Evolutionary conservation across 2,329 filamentous ascomycete species (phyloP).

Genomic region (Coniosporium uncinatum): DNA sequence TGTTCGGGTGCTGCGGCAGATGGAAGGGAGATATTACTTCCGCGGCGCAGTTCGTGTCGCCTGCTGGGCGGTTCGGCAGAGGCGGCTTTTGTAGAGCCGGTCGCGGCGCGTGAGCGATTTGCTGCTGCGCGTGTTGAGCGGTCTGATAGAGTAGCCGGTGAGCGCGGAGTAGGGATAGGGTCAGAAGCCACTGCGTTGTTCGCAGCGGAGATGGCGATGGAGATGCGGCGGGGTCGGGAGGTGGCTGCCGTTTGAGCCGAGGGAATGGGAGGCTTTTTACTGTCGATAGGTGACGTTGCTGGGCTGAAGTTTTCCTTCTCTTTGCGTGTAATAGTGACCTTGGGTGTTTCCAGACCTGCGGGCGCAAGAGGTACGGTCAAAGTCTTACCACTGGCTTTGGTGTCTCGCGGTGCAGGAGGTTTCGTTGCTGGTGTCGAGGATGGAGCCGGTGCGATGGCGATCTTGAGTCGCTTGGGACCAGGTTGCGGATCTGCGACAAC

Average conservation of each 20-base stretch:
- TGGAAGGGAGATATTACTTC: slow-evolving; percentile 28
- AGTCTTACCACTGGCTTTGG: slow-evolving; percentile 14
- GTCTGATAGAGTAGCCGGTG: too few relatives aligned
- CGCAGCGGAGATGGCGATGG: background rate
- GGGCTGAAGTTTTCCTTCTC: slow-evolving; percentile 4
- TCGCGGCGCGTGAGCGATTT: slow-evolving; percentile 20
- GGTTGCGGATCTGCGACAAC: slow-evolving; percentile 9
- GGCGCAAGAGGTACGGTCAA: slow-evolving; percentile 36
- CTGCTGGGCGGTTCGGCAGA: slow-evolving; percentile 38
- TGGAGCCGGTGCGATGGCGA: slow-evolving; percentile 10
- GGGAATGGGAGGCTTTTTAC: slow-evolving; percentile 7
- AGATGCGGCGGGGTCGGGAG: slow-evolving; percentile 15
- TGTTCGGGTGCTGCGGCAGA: slow-evolving; percentile 18
- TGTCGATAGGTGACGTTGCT: slow-evolving; percentile 2
- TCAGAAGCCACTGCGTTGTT: background rate
- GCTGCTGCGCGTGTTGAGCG: background rate
- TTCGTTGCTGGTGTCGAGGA: background rate
- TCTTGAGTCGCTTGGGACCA: slow-evolving; percentile 25
- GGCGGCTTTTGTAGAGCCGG: slow-evolving; percentile 30
- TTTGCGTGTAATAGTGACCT: background rate
- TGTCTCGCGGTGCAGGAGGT: slow-evolving; percentile 8
- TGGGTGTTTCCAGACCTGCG: slow-evolving; percentile 19
- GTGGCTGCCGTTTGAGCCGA: slow-evolving; percentile 16
- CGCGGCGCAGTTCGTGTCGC: slow-evolving; percentile 29
- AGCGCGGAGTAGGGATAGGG: background rate